Evolutionary conservation across 495 filamentous ascomycete genomes (phyloP), one percentile per base, ranked within the genome.

Genomic region (Penicillium canariense): DNA sequence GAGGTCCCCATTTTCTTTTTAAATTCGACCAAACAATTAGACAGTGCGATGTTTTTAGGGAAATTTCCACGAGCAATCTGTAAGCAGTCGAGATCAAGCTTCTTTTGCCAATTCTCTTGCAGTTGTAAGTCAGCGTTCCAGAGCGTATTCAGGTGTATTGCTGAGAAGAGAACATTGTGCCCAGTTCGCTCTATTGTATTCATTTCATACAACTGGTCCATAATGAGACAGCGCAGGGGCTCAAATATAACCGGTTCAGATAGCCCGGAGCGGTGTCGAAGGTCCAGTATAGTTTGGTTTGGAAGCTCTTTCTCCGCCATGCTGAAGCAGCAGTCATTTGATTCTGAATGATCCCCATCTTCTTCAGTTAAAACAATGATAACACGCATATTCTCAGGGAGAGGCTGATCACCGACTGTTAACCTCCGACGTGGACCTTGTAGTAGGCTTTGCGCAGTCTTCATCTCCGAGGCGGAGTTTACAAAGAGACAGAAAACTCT

Each of bases 401-500:
- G n/a, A 7, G 45, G 42, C 34, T 54, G 48, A 27, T 23, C n/a
- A 3, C 53, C 53, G 23, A 61, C 23, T 23, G 36, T 22, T 5
- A 57, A 8, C n/a, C 43, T 17, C 15, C 40, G 27, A 48, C 32
- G 34, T 18, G 54, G 55, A 18, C 20, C n/a, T 18, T 44, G 15
- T 1, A 58, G 46, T n/a, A 61, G 26, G 20, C 50, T 30, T 27
- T 26, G 36, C 26, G 34, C 35, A 6, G 25, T 11, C 40, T 46
- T 10, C 11, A 57, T 42, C 7, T 62, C 50, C 3, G 40, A 43
- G 8, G 7, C 4, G 17, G 35, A 43, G 26, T 62, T 15, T 6
- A 62, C 25, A 27, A 62, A 62, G 0, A 62, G 27, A 26, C 60
- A 62, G 0, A 62, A 22, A 23, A 62, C 38, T 11, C 50, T 43